A percentile compares a stretch with the other conserved stretches of the same genome.
Conservation (phyloP, 805 yeast genomes). For the Cyberlindnera petersonii region DNA sequence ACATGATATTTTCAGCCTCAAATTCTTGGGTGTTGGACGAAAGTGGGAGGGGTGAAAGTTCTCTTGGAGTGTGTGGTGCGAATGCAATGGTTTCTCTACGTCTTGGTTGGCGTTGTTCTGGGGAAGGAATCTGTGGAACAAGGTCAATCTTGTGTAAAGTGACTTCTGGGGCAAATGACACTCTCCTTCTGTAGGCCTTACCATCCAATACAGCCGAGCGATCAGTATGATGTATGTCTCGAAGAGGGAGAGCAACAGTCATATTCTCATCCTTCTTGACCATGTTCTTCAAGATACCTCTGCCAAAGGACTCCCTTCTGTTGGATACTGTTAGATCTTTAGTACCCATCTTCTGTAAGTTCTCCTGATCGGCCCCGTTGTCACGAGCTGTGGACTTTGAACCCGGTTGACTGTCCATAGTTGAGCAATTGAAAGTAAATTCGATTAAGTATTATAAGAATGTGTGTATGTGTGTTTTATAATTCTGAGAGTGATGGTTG, state of each 20-base stretch:
- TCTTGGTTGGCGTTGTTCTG: conserved; percentile 21
- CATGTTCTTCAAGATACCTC: conserved; percentile 24
- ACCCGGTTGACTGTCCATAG: background rate
- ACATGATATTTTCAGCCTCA: conserved; percentile 20
- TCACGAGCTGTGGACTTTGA: background rate
- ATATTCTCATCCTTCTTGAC: conserved; percentile 13
- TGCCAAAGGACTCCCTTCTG: conserved; percentile 25
- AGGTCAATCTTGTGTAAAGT: conserved; percentile 28
- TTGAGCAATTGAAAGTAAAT: too few relatives aligned
- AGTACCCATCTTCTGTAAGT: background rate
- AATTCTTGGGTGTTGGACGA: conserved; percentile 8
- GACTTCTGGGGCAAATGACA: conserved; percentile 30
- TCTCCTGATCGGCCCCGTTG: conserved; percentile 1
- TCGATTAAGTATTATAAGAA: too few relatives aligned
- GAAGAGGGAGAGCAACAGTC: conserved; percentile 19
- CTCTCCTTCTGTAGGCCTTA: conserved; percentile 25
- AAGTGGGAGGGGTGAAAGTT: conserved; percentile 8
- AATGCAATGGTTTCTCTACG: conserved; percentile 29
- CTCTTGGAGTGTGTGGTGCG: conserved; percentile 17
- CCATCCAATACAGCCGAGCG: conserved; percentile 9
- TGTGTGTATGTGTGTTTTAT: too few relatives aligned
- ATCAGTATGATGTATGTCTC: conserved; percentile 16
- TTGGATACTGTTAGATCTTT: conserved; percentile 5
- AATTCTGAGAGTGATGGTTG: too few relatives aligned
- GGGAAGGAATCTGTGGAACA: conserved; percentile 14